Evolutionary conservation across 2,329 filamentous ascomycete species (phyloP).

Genomic region (Pyrenochaeta sp.): DNA sequence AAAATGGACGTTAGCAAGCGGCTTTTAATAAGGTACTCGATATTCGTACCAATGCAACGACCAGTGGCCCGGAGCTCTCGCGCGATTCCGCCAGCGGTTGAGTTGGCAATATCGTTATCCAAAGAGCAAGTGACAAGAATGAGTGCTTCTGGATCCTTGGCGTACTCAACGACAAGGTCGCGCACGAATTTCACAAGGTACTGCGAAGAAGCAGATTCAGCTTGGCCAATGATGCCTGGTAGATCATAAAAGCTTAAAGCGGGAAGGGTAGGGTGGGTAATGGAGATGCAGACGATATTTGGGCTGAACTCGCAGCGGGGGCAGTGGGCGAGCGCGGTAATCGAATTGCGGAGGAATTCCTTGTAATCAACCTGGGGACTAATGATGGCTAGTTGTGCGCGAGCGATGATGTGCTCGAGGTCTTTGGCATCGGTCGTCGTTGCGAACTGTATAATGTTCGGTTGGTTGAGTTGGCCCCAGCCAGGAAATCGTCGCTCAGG

Average conservation of each 20-base stretch:
- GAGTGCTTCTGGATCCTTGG: constrained; percentile 73
- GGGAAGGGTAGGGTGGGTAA: constrained; percentile 74
- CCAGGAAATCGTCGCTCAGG: constrained; percentile 66
- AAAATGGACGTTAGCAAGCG: constrained; percentile 44
- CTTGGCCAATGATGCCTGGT: constrained; percentile 80
- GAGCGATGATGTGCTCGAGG: constrained; percentile 73
- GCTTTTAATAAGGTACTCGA: too few species aligned
- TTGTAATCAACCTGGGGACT: constrained; percentile 67
- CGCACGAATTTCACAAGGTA: constrained; percentile 75
- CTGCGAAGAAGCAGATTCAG: constrained; percentile 55
- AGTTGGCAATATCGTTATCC: constrained; percentile 80
- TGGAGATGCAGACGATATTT: constrained; percentile 80
- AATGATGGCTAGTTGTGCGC: constrained; percentile 79
- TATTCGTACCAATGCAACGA: constrained; percentile 49
- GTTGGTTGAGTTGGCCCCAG: constrained; percentile 62
- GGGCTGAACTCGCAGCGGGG: constrained; percentile 76
- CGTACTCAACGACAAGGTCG: constrained; percentile 74
- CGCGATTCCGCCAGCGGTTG: constrained; percentile 70
- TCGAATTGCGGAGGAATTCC: constrained; percentile 44
- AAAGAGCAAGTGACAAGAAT: constrained; percentile 81
- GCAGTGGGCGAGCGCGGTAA: not conserved
- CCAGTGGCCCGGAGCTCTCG: constrained; percentile 49
- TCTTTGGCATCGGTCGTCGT: constrained; percentile 67
- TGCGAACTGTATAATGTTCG: constrained; percentile 65
- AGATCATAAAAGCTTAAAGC: constrained; percentile 86